Conservation (phyloP, 2,329 filamentous ascomycete species). For the Mollisiaceae sp. region DNA sequence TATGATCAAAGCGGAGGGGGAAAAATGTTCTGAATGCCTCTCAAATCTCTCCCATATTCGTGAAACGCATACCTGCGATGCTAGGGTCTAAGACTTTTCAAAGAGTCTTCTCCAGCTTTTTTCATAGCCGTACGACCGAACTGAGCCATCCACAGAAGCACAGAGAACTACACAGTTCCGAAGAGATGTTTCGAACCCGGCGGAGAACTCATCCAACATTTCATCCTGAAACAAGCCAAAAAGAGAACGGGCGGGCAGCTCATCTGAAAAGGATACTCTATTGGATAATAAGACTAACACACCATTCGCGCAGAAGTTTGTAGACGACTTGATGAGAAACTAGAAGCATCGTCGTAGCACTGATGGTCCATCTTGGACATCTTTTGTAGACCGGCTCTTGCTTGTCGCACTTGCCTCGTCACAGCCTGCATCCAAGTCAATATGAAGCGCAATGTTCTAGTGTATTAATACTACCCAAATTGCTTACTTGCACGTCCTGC, state of each 20-base stretch:
- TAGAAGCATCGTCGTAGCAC: background rate
- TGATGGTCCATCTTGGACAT: background rate
- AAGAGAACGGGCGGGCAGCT: slow-evolving; percentile 14
- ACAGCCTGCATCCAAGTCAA: background rate
- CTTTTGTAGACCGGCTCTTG: background rate
- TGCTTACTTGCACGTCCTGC: background rate
- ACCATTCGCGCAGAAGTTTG: background rate
- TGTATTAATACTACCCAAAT: background rate
- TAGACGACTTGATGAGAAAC: background rate
- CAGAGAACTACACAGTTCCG: slow-evolving; percentile 24
- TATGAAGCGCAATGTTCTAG: background rate
- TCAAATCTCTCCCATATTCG: slow-evolving; percentile 8
- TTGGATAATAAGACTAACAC: background rate
- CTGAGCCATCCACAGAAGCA: slow-evolving; percentile 17
- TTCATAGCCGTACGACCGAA: slow-evolving; percentile 11
- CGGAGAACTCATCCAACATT: slow-evolving; percentile 17
- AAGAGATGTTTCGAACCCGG: slow-evolving; percentile 16
- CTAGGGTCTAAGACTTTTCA: background rate
- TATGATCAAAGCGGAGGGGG: background rate
- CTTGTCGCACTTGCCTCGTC: background rate
- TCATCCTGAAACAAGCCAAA: slow-evolving; percentile 18
- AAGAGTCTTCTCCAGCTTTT: slow-evolving; percentile 1
- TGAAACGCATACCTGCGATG: slow-evolving; percentile 15
- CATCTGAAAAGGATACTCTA: background rate
- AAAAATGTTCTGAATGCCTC: background rate